Base-by-base conservation (phyloP, 352 stramenopile genomes). In the Aphanomyces stellatus region DNA sequence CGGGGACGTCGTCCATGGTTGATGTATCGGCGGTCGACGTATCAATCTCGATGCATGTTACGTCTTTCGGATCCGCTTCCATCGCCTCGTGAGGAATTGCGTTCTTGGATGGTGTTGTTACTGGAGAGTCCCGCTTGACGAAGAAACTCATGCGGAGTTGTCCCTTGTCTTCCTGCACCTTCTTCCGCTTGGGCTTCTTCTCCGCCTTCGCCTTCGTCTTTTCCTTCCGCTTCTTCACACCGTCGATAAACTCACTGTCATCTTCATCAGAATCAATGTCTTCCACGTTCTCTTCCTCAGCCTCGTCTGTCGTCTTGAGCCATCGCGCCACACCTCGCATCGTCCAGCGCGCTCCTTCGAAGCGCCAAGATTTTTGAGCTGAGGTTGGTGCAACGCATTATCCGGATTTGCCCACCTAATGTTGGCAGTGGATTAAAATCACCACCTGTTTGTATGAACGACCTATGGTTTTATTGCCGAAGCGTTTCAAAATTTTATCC, bases 271-370 rank as follows among this genome's bases (percentile, higher is more conserved):
- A 67, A 11, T 56, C 60, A 2, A 67, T 67, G 31, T 25, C 49
- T 40, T 67, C 60, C 30, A 60, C 46, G 28, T 67, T 24, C n/a
- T 57, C 60, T 13, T 17, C 41, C 27, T 57, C 40, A 13, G 11
- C 28, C 15, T 31, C 43, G 43, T 13, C 28, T 17, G 15, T 19
- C 46, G 25, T 49, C 43, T 57, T 22, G 22, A 67, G 60, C 60
- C 60, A 67, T 28, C 60, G 60, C 27, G 60, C 60, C 17, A 67
- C 60, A 3, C 60, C 60, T 34, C 60, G 60, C 60, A 67, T 67
- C 33, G 17, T 63, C n/a, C 1, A 22, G 30, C 37, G 37, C n/a
- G 37, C 11, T n/a, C 13, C 13, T 19, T 46, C 37, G 11, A 19
- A 7, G 22, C 49, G 49, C 49, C 49, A 57, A 57, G 25, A 57